Evolutionary conservation across 441 rosid species (phyloP), one percentile per base, ranked within the genome.

Genomic region (Daphne laureola): DNA sequence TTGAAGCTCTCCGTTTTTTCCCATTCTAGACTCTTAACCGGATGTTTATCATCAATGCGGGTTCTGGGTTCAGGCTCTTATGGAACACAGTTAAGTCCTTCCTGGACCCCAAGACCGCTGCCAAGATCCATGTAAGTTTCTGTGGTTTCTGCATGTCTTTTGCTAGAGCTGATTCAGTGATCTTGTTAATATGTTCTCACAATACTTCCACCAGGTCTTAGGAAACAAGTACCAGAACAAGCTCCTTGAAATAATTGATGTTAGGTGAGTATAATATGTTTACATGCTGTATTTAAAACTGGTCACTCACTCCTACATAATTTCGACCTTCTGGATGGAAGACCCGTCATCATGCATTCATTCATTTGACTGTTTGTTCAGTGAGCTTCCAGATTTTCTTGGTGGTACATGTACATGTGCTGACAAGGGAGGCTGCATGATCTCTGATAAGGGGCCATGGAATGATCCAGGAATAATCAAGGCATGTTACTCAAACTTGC

Each of bases 391-490:
- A 12, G 90, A 84, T 59, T 84, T 83, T 75, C 73, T 90, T 63
- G 97, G 97, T 41, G 97, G 97, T 57, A 58, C 70, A 25, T 90
- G 97, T 64, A 81, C 78, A 23, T 90, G 97, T 62, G 82, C 85
- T 50, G 85, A 83, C 58, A 80, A 83, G 71, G 97, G 97, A 55
- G 96, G 97, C 59, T 90, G 97, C 73, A 84, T 87, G 73, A 69
- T 67, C 47, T 90, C 97, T 60, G 97, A 90, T 58, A 90, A 90
- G 70, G 97, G 97, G 58, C 97, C 97, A 31, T 90, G 97, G 97
- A 87, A 80, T 70, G 83, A 84, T 71, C 83, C 86, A 2, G 87
- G 78, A 58, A 81, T 90, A 55, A 65, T 90, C 48, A 90, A 85
- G 91, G 97, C 36, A 31, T 2, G 36, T 31, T 1, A 8, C 36